Evolutionary conservation across 805 yeast genomes (phyloP), one percentile per base, ranked within the genome.

Genomic region (Saccharomycopsis vini): DNA sequence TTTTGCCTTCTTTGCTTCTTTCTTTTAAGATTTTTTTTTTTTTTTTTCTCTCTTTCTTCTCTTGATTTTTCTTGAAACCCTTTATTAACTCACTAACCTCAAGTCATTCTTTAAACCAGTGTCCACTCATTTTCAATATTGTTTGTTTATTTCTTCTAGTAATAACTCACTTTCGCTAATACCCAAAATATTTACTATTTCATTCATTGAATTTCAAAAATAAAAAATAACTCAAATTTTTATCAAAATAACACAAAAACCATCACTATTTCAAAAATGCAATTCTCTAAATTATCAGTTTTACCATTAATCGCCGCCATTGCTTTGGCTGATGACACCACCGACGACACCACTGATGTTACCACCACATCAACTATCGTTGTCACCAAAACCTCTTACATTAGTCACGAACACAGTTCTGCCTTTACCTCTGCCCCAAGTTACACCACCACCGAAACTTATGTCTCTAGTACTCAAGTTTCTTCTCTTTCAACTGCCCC

Each of bases 321-420:
- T 36, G 38, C 28, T 15, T 24, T 24, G 29, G 35, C 26, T 19
- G 30, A 15, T 15, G 40, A 45, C 29, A 40, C 21, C 20, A 21
- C 36, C 6, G 23, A 9, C 7, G 36, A 16, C 29, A 26, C 24
- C 10, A n/a, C 9, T 3, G 34, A 29, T 33, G 16, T 18, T n/a
- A 32, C 41, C 42, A 44, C 50, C 44, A 41, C 43, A 15, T 21
- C 42, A 15, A 43, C 50, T 28, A 20, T 19, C 18, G 16, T 37
- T 40, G 36, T 41, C 34, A 46, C 49, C 42, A 24, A 39, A 16
- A 40, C 42, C 15, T 45, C 45, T 16, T 19, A 19, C n/a, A 26
- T 44, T n/a, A 36, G 36, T 18, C 49, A 47, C 44, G 18, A 15
- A 18, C 47, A 47, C 43, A 6, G 28, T 12, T 23, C 46, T 7